Conservation (phyloP, 768 basidiomycete genomes). For the Crucibulum laeve region DNA sequence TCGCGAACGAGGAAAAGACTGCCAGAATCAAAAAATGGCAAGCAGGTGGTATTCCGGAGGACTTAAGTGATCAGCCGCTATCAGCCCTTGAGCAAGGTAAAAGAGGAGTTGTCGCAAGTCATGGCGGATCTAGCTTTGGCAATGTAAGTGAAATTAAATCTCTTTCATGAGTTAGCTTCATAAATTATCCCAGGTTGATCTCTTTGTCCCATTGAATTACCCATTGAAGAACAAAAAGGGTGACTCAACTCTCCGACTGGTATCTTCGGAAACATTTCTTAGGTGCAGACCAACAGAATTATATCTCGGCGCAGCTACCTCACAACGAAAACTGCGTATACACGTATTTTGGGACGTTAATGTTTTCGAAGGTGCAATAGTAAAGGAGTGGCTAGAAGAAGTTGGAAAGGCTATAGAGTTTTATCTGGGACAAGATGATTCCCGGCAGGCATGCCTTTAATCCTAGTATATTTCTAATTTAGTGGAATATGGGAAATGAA, state of each 20-base stretch:
- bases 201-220: constrained; percentile 28
- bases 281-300: constrained; percentile 42
- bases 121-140: constrained; percentile 35
- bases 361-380: constrained; percentile 25
- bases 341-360: constrained; percentile 30
- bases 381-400: constrained; percentile 37
- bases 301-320: constrained; percentile 39
- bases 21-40: neutral
- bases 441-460: neutral
- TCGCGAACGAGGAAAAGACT: constrained; percentile 15
- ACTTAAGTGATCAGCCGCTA: constrained; percentile 8
- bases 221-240: constrained; percentile 13
- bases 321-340: constrained; percentile 25
- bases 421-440: neutral
- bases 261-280: constrained; percentile 18
- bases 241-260: constrained; percentile 13
- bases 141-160: constrained; percentile 24
- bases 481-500: neutral
- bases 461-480: no score
- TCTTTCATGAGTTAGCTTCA: neutral
- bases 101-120: constrained; percentile 16
- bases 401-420: constrained; percentile 17
- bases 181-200: constrained; percentile 22
- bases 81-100: constrained; percentile 23
- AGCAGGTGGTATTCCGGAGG: neutral